Base-by-base conservation (phyloP, 2,329 filamentous ascomycete species). In the Aspergillus quadrilineatus region DNA sequence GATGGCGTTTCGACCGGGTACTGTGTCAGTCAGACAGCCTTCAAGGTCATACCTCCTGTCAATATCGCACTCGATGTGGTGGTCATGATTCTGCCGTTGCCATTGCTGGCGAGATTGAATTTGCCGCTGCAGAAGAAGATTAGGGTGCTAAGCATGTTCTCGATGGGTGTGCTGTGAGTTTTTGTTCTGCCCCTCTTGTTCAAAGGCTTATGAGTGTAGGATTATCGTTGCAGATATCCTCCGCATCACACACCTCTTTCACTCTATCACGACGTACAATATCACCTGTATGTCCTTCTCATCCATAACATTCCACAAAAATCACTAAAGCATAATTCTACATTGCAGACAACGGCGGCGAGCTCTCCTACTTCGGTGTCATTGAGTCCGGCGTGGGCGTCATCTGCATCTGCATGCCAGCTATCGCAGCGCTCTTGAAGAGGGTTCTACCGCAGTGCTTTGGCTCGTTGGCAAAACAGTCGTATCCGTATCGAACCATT, bases 391-490 rank as follows among this genome's bases (percentile, higher is more conserved):
- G 46, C 10, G 54, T 56, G 26, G 41, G 54, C 28, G 54, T 56
- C 12, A 56, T 56, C 26, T 56, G 54, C 17, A 56, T 48, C 48
- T 51, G 54, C 39, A 51, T 56, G 54, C 54, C 54, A 3, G 47
- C 54, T 3, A 51, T 56, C 17, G 54, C 54, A 9, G 39, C 49
- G 1, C 26, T 56, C 4, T 42, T 56, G 1, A 56, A 56, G n/a
- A 14, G 47, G 4, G 28, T 56, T 34, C n/a, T 42, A 3, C 54
- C 54, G 12, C 22, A 29, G 22, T 56, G 54, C 48, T 56, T 51
- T 28, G 54, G 28, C 4, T 56, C 54, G 4, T 34, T 28, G 4
- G 15, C 15, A 10, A 34, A 50, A 14, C 34, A 2, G 8, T 37
- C 34, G 9, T 37, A 37, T 37, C 34, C 12, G 34, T 37, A 37